Percentiles rank a stretch among this genome's conserved stretches.
phyloP scores from a whole-genome alignment of 2,329 filamentous ascomycete genomes.

The Aspergillus quadrilineatus region DNA sequence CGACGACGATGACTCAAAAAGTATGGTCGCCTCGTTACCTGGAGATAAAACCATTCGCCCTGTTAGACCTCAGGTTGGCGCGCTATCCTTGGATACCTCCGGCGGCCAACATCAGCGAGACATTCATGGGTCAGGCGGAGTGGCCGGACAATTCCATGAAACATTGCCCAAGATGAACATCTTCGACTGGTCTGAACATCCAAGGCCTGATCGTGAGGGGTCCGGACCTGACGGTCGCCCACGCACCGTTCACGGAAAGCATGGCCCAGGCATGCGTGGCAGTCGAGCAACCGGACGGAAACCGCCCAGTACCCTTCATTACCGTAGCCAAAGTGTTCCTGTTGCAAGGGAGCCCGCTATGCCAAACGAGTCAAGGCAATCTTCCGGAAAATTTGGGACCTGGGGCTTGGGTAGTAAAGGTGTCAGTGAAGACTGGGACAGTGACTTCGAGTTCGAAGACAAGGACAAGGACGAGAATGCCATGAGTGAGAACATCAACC shows the following conservation, averaged over 20 bases:
- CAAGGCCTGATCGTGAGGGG: constrained; percentile 53
- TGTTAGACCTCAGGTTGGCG: constrained; percentile 9
- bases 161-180: constrained; percentile 54
- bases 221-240: constrained; percentile 57
- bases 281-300: constrained; percentile 59
- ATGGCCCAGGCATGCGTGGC: constrained; percentile 55
- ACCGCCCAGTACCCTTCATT: constrained; percentile 59
- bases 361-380: constrained; percentile 50
- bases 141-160: constrained; percentile 28
- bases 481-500: constrained; percentile 43
- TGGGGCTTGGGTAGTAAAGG: constrained; percentile 67
- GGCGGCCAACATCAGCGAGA: constrained; percentile 5
- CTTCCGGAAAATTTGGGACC: constrained; percentile 61
- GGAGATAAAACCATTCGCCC: constrained; percentile 20
- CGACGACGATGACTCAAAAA: constrained; percentile 29
- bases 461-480: constrained; percentile 39
- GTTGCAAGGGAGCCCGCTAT: constrained; percentile 53
- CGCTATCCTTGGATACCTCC: constrained; percentile 12
- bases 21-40: constrained; percentile 31
- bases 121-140: constrained; percentile 16
- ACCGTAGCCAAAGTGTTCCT: constrained; percentile 66
- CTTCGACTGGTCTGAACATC: constrained; percentile 65
- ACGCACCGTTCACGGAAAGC: constrained; percentile 64
- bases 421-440: constrained; percentile 67
- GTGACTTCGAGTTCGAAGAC: constrained; percentile 66